Evolutionary conservation across 164 flowering plant species (phyloP).

Genomic region (Houttuynia cordata): DNA sequence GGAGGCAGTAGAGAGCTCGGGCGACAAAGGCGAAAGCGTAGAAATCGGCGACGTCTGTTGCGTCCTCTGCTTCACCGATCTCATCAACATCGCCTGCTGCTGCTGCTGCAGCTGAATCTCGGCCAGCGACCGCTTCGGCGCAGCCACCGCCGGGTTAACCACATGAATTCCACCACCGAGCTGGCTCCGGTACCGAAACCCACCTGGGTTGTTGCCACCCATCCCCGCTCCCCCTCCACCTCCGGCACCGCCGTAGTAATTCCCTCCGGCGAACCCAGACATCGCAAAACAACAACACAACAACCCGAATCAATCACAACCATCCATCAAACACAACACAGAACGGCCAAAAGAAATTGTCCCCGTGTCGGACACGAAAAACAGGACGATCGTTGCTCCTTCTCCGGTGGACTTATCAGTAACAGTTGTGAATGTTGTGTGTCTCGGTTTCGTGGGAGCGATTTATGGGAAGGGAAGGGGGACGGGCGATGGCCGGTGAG

Average conservation of each 20-base stretch:
- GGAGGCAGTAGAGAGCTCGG: slow-evolving; percentile 11
- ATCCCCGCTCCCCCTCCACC: neutral
- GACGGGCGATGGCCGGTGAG: slow-evolving; percentile 2
- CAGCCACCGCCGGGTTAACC: slow-evolving; percentile 1
- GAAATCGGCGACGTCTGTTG: slow-evolving; percentile 34
- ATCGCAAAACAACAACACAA: neutral
- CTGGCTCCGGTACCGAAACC: neutral
- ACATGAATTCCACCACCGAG: neutral
- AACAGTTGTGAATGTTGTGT: too few species aligned
- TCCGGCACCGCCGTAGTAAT: neutral
- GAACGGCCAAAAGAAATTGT: neutral
- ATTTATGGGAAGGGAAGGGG: too few species aligned
- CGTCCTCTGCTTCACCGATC: slow-evolving; percentile 57
- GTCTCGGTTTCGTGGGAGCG: too few species aligned
- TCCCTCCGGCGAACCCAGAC: slow-evolving; percentile 12
- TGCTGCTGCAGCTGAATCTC: slow-evolving; percentile 22
- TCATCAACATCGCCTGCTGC: slow-evolving; percentile 16
- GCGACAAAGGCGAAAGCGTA: slow-evolving; percentile 29
- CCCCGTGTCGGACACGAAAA: neutral
- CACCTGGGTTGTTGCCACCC: neutral
- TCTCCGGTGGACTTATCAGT: too few species aligned
- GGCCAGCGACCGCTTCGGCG: slow-evolving; percentile 45
- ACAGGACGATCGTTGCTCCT: neutral
- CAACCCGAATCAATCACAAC: neutral
- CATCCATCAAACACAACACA: neutral